Conservation (phyloP, 208 protist species). For the Borovskyia barvae region DNA sequence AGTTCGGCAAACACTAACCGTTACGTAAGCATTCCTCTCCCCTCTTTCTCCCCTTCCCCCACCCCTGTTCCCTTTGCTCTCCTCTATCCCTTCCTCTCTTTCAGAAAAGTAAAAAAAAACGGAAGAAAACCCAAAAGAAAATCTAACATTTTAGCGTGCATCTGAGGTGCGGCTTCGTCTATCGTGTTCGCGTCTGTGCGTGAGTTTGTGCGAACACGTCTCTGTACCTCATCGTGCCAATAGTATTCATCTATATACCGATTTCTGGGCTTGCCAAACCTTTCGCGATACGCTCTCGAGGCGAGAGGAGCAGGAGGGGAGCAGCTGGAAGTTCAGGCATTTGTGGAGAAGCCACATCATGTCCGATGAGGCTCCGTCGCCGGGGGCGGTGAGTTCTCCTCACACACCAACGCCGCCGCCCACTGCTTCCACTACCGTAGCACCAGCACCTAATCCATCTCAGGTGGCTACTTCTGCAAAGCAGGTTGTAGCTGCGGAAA, state of each 20-base stretch:
- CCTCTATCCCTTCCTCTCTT: neutral
- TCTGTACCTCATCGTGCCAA: no score
- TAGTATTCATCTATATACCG: no score
- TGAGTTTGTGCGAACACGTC: no score
- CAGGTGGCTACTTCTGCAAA: neutral
- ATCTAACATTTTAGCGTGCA: neutral
- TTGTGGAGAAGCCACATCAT: no score
- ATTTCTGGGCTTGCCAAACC: no score
- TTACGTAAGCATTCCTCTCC: neutral
- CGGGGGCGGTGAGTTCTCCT: no score
- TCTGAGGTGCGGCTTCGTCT: neutral
- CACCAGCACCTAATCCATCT: neutral
- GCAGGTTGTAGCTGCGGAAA: conserved; percentile 12
- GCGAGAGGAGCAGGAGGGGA: no score
- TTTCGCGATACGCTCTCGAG: no score
- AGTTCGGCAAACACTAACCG: neutral
- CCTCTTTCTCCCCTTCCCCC: conserved; percentile 1
- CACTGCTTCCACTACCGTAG: neutral
- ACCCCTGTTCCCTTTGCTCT: conserved; percentile 1
- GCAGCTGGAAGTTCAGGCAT: no score
- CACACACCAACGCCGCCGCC: neutral
- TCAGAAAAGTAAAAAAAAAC: neutral
- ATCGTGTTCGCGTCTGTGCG: no score
- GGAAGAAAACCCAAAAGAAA: neutral
- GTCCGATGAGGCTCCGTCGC: no score